phyloP scores from a whole-genome alignment of 192 early-diverging fungal species.

The Pilaira anomala region DNA sequence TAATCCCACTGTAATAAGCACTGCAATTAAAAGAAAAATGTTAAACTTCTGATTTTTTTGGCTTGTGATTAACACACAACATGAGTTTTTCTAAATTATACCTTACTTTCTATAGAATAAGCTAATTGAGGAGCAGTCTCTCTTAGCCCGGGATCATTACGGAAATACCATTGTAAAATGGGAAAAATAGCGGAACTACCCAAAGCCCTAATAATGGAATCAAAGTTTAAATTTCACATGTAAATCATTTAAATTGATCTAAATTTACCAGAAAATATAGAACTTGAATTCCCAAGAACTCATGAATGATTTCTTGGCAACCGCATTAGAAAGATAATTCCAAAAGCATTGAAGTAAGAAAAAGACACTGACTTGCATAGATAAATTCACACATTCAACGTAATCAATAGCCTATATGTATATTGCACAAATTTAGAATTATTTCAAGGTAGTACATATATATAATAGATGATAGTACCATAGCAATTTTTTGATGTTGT shows the following conservation, averaged over 20 bases:
- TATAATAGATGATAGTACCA: constrained; percentile 1
- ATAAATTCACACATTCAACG: constrained; percentile 21
- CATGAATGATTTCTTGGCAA: constrained; percentile 44
- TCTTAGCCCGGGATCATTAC: constrained; percentile 14
- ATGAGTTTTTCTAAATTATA: neutral
- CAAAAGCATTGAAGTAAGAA: constrained; percentile 49
- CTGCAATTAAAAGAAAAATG: neutral
- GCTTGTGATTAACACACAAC: too few relatives aligned
- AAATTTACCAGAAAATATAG: constrained; percentile 41
- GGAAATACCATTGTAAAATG: constrained; percentile 31
- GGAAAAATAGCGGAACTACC: constrained; percentile 36
- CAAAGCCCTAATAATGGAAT: constrained; percentile 17
- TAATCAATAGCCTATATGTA: constrained; percentile 14
- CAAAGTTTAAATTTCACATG: neutral
- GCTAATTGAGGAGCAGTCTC: constrained; percentile 44
- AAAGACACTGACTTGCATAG: constrained; percentile 34
- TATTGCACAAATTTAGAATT: neutral
- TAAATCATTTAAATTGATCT: neutral
- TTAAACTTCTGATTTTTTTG: neutral
- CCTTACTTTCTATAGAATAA: constrained; percentile 31
- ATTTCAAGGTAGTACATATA: too few relatives aligned
- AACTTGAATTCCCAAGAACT: constrained; percentile 45
- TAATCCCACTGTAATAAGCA: constrained; percentile 18
- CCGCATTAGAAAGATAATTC: constrained; percentile 41
- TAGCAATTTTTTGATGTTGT: constrained; percentile 13